Evolutionary conservation across 169 alveolate species (phyloP).

Genomic region (Babesia ovis): DNA sequence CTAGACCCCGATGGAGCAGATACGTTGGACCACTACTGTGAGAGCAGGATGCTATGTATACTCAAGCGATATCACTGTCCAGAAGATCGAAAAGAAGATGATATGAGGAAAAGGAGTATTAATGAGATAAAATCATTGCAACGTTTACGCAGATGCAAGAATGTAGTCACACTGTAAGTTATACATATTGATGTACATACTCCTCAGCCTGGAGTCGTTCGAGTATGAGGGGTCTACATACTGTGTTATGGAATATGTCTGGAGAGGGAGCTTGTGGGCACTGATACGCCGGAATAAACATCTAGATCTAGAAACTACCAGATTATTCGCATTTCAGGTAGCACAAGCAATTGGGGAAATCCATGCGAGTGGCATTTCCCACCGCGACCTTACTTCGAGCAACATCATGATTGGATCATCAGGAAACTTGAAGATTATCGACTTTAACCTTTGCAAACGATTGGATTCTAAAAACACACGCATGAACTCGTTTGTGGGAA

Average conservation of each 20-base stretch:
- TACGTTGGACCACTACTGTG: slow-evolving; percentile 22
- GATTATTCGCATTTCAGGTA: slow-evolving; percentile 17
- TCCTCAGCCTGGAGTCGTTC: slow-evolving; percentile 29
- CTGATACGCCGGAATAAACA: slow-evolving; percentile 6
- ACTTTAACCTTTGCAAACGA: slow-evolving; percentile 14
- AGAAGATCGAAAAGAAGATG: not conserved
- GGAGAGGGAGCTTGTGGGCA: slow-evolving; percentile 31
- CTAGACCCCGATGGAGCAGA: slow-evolving; percentile 2
- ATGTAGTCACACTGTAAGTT: slow-evolving; percentile 21
- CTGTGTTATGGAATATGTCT: slow-evolving; percentile 37
- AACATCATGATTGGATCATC: slow-evolving; percentile 18
- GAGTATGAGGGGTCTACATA: slow-evolving; percentile 29
- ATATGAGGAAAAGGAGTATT: not conserved
- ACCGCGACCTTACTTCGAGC: slow-evolving; percentile 39
- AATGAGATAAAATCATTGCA: slow-evolving; percentile 15
- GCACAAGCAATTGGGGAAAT: slow-evolving; percentile 23
- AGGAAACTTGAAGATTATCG: slow-evolving; percentile 22
- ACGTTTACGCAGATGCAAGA: not conserved
- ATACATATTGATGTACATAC: not conserved
- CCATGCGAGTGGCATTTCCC: slow-evolving; percentile 12
- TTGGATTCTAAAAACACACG: not conserved
- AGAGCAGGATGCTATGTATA: slow-evolving; percentile 15
- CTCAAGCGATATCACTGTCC: slow-evolving; percentile 37
- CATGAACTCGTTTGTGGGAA: slow-evolving; percentile 44
- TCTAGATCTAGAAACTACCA: not conserved